Evolutionary conservation across 2,329 filamentous ascomycete genomes (phyloP).

Genomic region (Penicillium glabrum): DNA sequence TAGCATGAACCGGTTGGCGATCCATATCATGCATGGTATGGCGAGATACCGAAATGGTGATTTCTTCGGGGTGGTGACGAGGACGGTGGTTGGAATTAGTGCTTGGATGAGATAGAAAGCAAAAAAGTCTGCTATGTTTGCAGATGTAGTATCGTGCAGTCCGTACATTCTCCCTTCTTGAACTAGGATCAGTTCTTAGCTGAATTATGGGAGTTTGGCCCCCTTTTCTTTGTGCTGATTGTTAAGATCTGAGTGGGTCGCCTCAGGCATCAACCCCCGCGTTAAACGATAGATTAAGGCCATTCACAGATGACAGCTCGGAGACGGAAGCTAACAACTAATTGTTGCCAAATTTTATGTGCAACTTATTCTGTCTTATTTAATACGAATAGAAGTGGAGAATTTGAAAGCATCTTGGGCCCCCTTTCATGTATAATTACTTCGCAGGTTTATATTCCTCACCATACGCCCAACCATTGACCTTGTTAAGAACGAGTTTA

Average conservation of each 20-base stretch:
- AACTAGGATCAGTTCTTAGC: background rate
- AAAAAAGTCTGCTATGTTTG: background rate
- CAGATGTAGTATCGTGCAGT: background rate
- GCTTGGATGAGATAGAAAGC: background rate
- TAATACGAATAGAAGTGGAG: too few species aligned
- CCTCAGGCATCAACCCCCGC: too few species aligned
- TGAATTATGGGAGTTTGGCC: background rate
- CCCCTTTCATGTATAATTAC: too few species aligned
- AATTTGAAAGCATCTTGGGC: too few species aligned
- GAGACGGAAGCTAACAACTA: too few species aligned
- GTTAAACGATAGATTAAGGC: too few species aligned
- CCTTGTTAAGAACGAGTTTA: background rate
- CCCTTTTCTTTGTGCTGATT: too few species aligned
- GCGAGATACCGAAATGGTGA: conserved; percentile 6
- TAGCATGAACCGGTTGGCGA: conserved; percentile 7
- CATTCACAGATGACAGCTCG: too few species aligned
- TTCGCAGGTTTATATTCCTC: background rate
- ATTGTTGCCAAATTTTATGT: too few species aligned
- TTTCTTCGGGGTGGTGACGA: conserved; percentile 6
- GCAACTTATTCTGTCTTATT: too few species aligned
- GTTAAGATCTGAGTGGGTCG: too few species aligned
- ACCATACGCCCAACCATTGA: background rate
- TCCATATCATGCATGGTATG: conserved; percentile 7
- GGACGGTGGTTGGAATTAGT: background rate
- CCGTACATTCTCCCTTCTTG: background rate